phyloP scores from a whole-genome alignment of 305 asterid genomes.

The Fraxinus velutina region DNA sequence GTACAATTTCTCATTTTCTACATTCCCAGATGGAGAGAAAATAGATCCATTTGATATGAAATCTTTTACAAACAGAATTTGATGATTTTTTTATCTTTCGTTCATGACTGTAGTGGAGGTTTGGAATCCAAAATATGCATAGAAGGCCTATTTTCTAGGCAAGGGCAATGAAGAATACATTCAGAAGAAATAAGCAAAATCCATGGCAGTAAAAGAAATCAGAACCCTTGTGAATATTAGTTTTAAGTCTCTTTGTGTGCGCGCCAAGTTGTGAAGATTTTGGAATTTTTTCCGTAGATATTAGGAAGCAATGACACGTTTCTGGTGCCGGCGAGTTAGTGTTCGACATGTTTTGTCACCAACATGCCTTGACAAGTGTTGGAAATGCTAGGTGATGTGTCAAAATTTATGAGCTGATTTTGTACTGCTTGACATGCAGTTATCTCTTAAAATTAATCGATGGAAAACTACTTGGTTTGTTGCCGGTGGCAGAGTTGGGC shows the following conservation, averaged over 20 bases:
- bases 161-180: background rate
- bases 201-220: background rate
- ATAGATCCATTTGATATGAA: background rate
- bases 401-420: background rate
- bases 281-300: background rate
- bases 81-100: background rate
- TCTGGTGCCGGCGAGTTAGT: background rate
- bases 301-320: background rate
- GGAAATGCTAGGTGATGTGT: background rate
- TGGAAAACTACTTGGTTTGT: background rate
- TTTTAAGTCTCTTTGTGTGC: background rate
- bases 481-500: background rate
- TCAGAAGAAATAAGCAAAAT: background rate
- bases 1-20: background rate
- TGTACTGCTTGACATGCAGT: background rate
- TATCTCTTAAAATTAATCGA: background rate
- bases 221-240: background rate
- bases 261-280: background rate
- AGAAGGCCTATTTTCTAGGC: background rate
- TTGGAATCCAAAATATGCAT: background rate
- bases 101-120: background rate
- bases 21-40: background rate
- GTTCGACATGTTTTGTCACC: background rate
- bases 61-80: background rate
- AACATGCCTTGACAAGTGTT: background rate